A percentile compares a stretch with the other conserved stretches of the same genome.
Evolutionary conservation across 208 protist genomes (phyloP).

Genomic region (Trichomonas tenax): DNA sequence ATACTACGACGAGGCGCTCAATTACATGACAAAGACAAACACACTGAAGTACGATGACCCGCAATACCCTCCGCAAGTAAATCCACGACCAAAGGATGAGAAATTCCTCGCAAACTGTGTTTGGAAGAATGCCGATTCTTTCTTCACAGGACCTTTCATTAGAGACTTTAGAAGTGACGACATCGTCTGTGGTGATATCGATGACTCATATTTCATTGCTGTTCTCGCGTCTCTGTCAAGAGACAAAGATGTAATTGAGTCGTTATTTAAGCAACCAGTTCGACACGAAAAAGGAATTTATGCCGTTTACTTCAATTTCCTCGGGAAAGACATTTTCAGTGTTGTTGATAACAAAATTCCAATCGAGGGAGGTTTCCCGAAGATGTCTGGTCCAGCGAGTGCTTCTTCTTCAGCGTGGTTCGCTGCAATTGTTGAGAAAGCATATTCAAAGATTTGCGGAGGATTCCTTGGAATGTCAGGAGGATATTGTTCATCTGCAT

Average conservation of each 20-base stretch:
- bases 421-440: neutral
- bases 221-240: neutral
- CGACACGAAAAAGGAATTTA: neutral
- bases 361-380: neutral
- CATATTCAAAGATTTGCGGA: neutral
- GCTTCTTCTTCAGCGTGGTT: neutral
- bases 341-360: neutral
- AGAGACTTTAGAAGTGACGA: neutral
- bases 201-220: neutral
- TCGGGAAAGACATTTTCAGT: neutral
- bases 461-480: neutral
- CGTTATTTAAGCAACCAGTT: neutral
- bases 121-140: neutral
- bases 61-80: neutral
- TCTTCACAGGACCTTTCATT: neutral
- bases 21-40: neutral
- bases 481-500: neutral
- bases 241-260: neutral
- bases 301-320: neutral
- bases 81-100: neutral
- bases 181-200: neutral
- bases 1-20: neutral
- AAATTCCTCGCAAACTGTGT: neutral
- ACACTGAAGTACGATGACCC: neutral
- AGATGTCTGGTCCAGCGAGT: neutral